Percentiles rank a stretch among this genome's conserved stretches.
These are phyloP conservation scores for Lophium mytilinum DNA, from an alignment of 495 filamentous ascomycete species.

Conservation along the genomic window DNA sequence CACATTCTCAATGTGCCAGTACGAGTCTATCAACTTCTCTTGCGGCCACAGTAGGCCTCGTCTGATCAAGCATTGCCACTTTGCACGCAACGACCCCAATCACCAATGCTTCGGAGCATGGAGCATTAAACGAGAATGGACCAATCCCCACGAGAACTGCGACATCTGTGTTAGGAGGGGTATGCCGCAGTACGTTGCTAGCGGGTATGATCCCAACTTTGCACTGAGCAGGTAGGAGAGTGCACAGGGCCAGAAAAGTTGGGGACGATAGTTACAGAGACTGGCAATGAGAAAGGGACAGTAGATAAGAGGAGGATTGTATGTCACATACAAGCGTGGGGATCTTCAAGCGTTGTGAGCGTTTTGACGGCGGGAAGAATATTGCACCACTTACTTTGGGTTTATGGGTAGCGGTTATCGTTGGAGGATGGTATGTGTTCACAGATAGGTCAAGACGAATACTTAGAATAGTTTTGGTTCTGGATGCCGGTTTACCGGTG, in stretches of 20 bases:
- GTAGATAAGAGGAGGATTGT: neutral
- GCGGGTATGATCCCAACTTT: neutral
- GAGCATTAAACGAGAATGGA: slow-evolving; percentile 49
- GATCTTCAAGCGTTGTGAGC: too few species aligned
- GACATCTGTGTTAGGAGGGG: slow-evolving; percentile 32
- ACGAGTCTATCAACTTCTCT: slow-evolving; percentile 52
- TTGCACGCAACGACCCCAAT: slow-evolving; percentile 56
- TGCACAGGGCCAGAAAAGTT: too few species aligned
- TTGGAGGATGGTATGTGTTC: too few species aligned
- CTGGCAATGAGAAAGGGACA: neutral
- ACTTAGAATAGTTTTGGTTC: neutral
- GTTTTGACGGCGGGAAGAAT: neutral
- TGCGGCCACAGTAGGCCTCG: slow-evolving; percentile 49
- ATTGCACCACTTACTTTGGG: too few species aligned
- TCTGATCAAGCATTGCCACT: slow-evolving; percentile 60
- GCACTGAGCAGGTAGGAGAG: neutral
- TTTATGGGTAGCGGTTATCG: too few species aligned
- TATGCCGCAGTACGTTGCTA: slow-evolving; percentile 2
- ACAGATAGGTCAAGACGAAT: neutral
- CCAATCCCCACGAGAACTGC: slow-evolving; percentile 40
- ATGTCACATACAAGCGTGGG: too few species aligned
- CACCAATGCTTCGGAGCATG: slow-evolving; percentile 52
- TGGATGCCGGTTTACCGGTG: neutral
- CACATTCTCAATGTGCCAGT: slow-evolving; percentile 51
- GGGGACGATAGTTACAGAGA: too few species aligned